Evolutionary conservation across 1,284 basidiomycete species (phyloP).

Genomic region (Ustilago loliicola): DNA sequence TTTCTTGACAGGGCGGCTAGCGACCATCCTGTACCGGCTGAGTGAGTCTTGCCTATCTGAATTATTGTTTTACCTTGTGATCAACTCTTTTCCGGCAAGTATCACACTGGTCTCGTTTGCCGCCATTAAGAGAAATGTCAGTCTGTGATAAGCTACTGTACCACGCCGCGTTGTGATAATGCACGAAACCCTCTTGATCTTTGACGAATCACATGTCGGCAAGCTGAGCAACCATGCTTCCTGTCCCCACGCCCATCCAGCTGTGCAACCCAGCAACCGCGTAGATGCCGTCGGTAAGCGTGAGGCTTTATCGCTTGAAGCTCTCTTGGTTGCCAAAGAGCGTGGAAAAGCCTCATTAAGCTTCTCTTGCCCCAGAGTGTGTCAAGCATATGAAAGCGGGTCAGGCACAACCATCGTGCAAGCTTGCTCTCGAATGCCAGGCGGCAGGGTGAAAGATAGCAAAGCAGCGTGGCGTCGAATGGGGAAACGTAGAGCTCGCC

Average conservation of each 20-base stretch:
- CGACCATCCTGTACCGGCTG: neutral
- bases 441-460: neutral
- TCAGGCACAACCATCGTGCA: neutral
- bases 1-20: neutral
- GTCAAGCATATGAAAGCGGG: neutral
- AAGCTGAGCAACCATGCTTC: neutral
- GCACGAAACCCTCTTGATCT: neutral
- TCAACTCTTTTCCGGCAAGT: neutral
- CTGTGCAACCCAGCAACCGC: too few species aligned
- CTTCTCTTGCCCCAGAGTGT: neutral
- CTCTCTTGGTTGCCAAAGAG: neutral
- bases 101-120: too few species aligned
- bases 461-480: conserved; percentile 5
- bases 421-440: neutral
- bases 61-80: neutral
- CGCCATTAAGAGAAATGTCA: neutral
- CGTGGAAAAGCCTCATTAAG: neutral
- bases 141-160: conserved; percentile 5
- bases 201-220: conserved; percentile 3
- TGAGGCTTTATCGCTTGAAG: neutral
- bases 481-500: conserved; percentile 7
- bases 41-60: neutral
- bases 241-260: neutral
- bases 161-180: neutral
- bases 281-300: neutral